Evolutionary conservation across 306 rosid genomes (phyloP).

Genomic region (Vigna trinervia): DNA sequence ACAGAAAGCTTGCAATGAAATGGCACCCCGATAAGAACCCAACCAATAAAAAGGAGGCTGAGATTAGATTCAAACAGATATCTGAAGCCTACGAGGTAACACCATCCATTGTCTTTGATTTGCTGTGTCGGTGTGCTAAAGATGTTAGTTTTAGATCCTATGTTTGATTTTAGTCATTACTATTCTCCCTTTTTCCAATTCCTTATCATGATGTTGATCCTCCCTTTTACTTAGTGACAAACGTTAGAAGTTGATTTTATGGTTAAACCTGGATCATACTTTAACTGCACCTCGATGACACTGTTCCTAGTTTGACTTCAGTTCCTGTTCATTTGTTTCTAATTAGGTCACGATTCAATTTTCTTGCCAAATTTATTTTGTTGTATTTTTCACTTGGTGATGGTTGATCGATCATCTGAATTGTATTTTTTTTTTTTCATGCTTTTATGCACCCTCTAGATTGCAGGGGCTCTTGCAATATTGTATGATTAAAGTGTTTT

Average conservation of each 20-base stretch:
- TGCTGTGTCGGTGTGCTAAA: not conserved
- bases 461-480: not conserved
- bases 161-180: conserved; percentile 12
- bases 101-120: not conserved
- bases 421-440: not conserved
- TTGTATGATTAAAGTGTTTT: not conserved
- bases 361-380: conserved; percentile 9
- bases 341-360: not conserved
- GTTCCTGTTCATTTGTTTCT: not conserved
- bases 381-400: not conserved
- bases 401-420: not conserved
- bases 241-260: not conserved
- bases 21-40: conserved; percentile 98
- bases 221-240: not conserved
- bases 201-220: not conserved
- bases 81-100: conserved; percentile 82
- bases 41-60: conserved; percentile 77
- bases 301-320: not conserved
- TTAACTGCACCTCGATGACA: not conserved
- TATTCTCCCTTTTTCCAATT: not conserved
- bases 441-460: not conserved
- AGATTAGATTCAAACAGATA: conserved; percentile 78
- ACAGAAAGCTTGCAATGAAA: conserved; percentile 87
- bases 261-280: not conserved
- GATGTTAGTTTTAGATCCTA: conserved; percentile 38